Conservation (phyloP, 1,284 basidiomycete genomes). For the Austroboletus niveus region DNA sequence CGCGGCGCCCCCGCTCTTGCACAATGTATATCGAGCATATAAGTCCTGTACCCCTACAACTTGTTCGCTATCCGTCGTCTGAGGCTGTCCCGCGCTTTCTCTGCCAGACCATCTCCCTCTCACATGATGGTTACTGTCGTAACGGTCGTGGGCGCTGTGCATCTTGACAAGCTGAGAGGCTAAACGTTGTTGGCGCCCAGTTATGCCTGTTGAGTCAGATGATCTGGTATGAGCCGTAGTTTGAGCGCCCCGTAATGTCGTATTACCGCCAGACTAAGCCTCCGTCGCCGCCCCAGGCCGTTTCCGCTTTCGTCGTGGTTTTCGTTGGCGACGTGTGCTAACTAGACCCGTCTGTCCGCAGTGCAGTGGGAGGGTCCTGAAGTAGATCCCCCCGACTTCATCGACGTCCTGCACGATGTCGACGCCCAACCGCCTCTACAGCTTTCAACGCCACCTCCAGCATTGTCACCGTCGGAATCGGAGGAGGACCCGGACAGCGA, state of each 20-base stretch:
- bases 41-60: slow-evolving; percentile 35
- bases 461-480: slow-evolving; percentile 43
- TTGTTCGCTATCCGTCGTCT: slow-evolving; percentile 35
- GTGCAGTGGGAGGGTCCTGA: slow-evolving; percentile 71
- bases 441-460: slow-evolving; percentile 29
- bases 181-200: slow-evolving; percentile 36
- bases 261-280: slow-evolving; percentile 22
- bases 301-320: slow-evolving; percentile 11
- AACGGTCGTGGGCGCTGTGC: slow-evolving; percentile 31
- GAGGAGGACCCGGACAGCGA: slow-evolving; percentile 55
- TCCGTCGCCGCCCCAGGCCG: slow-evolving; percentile 2
- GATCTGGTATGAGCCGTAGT: slow-evolving; percentile 35
- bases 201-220: slow-evolving; percentile 36
- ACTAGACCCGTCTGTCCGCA: slow-evolving; percentile 36
- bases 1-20: slow-evolving; percentile 34
- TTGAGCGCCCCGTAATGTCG: slow-evolving; percentile 27
- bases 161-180: slow-evolving; percentile 34
- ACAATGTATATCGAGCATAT: slow-evolving; percentile 39
- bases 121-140: slow-evolving; percentile 33
- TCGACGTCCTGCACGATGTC: slow-evolving; percentile 26
- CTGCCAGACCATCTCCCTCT: slow-evolving; percentile 35
- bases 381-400: slow-evolving; percentile 42
- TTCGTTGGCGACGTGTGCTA: slow-evolving; percentile 22
- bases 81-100: slow-evolving; percentile 31
- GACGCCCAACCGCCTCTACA: slow-evolving; percentile 15